Conservation (phyloP, 164 flowering plant species). For the Akebia trifoliata region DNA sequence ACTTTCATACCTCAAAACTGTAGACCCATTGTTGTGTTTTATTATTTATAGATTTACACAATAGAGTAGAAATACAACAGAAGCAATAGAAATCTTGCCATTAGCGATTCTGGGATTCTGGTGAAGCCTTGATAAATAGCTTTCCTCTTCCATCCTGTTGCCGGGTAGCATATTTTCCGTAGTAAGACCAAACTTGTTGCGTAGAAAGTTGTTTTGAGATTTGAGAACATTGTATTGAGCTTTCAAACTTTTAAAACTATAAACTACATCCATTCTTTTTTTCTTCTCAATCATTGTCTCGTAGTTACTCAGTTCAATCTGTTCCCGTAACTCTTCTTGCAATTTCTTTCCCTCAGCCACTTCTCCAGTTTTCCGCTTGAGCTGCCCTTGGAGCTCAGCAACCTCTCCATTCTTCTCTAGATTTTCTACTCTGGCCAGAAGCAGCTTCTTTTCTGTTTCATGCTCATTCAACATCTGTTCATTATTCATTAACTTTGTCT, state of each 20-base stretch:
- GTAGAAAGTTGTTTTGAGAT: slow-evolving; percentile 56
- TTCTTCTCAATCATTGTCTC: slow-evolving; percentile 45
- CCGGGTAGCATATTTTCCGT: slow-evolving; percentile 27
- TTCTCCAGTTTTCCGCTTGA: slow-evolving; percentile 27
- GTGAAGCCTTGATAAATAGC: slow-evolving; percentile 20
- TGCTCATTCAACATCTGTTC: slow-evolving; percentile 19
- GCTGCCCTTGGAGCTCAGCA: slow-evolving; percentile 32
- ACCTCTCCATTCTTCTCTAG: slow-evolving; percentile 23
- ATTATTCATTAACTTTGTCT: slow-evolving; percentile 17
- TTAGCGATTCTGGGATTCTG: slow-evolving; percentile 18
- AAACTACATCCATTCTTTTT: slow-evolving; percentile 27
- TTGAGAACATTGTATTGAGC: slow-evolving; percentile 65
- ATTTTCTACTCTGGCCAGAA: slow-evolving; percentile 27
- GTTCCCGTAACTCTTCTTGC: slow-evolving; percentile 31
- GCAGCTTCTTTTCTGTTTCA: slow-evolving; percentile 37
- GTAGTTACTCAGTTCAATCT: slow-evolving; percentile 30
- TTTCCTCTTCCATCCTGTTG: slow-evolving; percentile 29
- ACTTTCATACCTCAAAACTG: no score
- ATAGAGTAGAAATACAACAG: slow-evolving; percentile 4
- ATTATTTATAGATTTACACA: no score
- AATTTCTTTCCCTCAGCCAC: slow-evolving; percentile 26
- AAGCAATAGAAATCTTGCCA: slow-evolving; percentile 31
- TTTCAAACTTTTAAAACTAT: slow-evolving; percentile 49
- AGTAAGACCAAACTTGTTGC: slow-evolving; percentile 37
- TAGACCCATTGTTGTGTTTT: no score